Evolutionary conservation across 2,329 filamentous ascomycete genomes (phyloP).

Genomic region (Paecilomyces niveus): DNA sequence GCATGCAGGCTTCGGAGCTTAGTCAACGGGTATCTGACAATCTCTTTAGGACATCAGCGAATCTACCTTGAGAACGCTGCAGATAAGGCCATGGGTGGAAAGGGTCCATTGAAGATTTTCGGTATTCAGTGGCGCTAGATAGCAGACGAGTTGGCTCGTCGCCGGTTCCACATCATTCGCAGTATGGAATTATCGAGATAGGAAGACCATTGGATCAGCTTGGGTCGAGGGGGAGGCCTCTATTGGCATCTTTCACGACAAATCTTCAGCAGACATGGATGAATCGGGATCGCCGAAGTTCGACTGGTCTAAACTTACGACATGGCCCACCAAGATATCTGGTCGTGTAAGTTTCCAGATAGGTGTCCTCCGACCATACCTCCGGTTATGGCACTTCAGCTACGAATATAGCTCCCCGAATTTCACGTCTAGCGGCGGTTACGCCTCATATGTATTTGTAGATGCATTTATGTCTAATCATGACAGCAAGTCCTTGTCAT

Average conservation of each 20-base stretch:
- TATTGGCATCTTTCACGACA: too few relatives aligned
- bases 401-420: neutral
- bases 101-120: conserved; percentile 43
- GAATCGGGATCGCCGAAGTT: too few relatives aligned
- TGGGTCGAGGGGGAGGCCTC: too few relatives aligned
- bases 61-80: conserved; percentile 40
- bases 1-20: neutral
- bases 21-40: neutral
- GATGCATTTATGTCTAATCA: neutral
- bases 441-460: neutral
- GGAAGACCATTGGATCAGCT: too few relatives aligned
- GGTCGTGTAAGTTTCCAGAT: too few relatives aligned
- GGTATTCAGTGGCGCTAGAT: conserved; percentile 40
- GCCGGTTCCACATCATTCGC: conserved; percentile 5
- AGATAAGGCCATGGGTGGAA: conserved; percentile 27
- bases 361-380: too few relatives aligned
- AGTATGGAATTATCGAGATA: neutral
- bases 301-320: too few relatives aligned
- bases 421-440: neutral
- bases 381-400: neutral
- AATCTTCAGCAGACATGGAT: too few relatives aligned
- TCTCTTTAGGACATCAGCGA: conserved; percentile 33
- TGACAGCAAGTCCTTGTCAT: neutral
- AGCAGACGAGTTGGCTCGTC: conserved; percentile 1
- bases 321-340: too few relatives aligned